Percentiles rank a stretch among this genome's conserved stretches.
Evolutionary conservation across 2,329 filamentous ascomycete genomes (phyloP).

Genomic region (Tolypocladium album): DNA sequence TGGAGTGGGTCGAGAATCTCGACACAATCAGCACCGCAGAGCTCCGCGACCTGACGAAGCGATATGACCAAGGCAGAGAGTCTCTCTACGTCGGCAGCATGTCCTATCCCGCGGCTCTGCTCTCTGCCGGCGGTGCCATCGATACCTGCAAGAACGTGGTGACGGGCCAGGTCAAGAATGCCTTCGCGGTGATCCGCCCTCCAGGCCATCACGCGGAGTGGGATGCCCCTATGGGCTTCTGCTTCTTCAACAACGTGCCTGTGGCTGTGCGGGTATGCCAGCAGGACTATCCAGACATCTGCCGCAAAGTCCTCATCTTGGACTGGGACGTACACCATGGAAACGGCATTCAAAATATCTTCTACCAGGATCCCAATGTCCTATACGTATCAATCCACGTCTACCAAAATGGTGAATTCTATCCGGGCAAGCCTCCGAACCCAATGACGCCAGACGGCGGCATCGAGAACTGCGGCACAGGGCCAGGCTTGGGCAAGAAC

Average conservation of each 20-base stretch:
- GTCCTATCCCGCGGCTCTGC: constrained; percentile 68
- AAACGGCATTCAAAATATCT: constrained; percentile 93
- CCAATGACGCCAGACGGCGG: constrained; percentile 48
- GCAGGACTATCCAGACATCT: constrained; percentile 63
- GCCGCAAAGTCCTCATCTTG: constrained; percentile 82
- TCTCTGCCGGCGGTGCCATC: constrained; percentile 88
- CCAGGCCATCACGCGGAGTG: constrained; percentile 93
- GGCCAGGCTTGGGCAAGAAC: constrained; percentile 47
- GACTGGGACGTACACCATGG: constrained; percentile 82
- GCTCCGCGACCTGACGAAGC: constrained; percentile 54
- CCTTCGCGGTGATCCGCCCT: constrained; percentile 87
- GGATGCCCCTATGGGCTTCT: constrained; percentile 83
- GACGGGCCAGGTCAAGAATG: constrained; percentile 75
- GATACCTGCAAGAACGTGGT: constrained; percentile 93
- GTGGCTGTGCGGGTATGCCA: constrained; percentile 87
- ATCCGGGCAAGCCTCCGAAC: constrained; percentile 58
- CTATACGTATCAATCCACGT: constrained; percentile 94
- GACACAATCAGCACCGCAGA: constrained; percentile 46
- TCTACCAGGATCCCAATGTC: constrained; percentile 89
- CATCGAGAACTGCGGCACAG: constrained; percentile 47
- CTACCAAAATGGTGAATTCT: constrained; percentile 73
- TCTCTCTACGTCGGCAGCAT: constrained; percentile 77
- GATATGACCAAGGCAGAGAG: constrained; percentile 53
- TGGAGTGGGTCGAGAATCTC: constrained; percentile 59
- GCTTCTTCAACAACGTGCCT: constrained; percentile 95